phyloP scores from a whole-genome alignment of 2,329 filamentous ascomycete genomes.

The Fusarium nanum region DNA sequence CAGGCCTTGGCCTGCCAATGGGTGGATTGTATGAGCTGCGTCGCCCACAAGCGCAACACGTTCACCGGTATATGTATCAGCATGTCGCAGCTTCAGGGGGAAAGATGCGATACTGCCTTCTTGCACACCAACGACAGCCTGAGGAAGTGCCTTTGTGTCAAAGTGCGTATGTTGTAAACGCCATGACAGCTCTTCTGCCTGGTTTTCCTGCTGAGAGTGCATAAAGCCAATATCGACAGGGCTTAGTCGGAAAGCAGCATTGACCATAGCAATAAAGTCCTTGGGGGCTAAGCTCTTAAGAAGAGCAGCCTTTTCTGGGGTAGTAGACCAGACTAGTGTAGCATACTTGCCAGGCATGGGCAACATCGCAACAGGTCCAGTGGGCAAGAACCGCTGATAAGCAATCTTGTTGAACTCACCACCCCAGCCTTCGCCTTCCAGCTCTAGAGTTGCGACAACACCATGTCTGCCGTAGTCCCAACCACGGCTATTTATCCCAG shows the following conservation, averaged over 20 bases:
- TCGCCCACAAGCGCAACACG: conserved; percentile 94
- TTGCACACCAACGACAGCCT: conserved; percentile 76
- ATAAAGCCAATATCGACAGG: conserved; percentile 86
- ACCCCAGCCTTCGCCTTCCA: conserved; percentile 71
- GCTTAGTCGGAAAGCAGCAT: conserved; percentile 88
- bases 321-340: conserved; percentile 95
- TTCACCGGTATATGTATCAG: conserved; percentile 91
- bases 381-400: conserved; percentile 94
- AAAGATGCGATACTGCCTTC: conserved; percentile 86
- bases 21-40: conserved; percentile 94
- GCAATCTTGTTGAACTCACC: conserved; percentile 75
- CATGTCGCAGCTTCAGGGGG: conserved; percentile 89
- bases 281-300: conserved; percentile 78
- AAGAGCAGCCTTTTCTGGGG: conserved; percentile 78
- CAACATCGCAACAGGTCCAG: conserved; percentile 90
- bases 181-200: conserved; percentile 86
- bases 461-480: conserved; percentile 96
- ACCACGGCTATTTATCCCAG: conserved; percentile 83
- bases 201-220: conserved; percentile 70
- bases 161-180: conserved; percentile 76
- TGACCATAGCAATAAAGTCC: conserved; percentile 89
- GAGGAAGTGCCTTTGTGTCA: conserved; percentile 68
- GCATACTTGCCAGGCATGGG: conserved; percentile 86
- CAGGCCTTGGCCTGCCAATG: conserved; percentile 91
- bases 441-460: conserved; percentile 86